Evolutionary conservation across 2,329 filamentous ascomycete genomes (phyloP).

Genomic region (Arthrobotrys conoides): DNA sequence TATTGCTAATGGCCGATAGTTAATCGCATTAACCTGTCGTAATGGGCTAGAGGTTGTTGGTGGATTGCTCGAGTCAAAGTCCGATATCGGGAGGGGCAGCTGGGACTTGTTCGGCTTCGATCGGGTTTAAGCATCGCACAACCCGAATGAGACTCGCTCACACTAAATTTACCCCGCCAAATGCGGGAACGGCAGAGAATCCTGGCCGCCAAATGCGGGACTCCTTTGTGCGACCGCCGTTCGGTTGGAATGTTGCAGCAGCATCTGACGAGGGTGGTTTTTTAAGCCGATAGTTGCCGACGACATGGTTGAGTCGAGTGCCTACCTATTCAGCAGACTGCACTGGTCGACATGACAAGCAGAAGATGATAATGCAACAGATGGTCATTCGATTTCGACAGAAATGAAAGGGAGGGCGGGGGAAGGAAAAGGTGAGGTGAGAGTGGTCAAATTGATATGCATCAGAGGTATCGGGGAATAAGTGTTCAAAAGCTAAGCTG

Average conservation of each 20-base stretch:
- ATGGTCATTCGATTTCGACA: conserved; percentile 1
- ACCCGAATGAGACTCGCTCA: background rate
- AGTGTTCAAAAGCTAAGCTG: background rate
- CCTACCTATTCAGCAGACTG: background rate
- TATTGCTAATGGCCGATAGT: background rate
- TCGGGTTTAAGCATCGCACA: conserved; percentile 33
- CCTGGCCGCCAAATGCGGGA: conserved; percentile 11
- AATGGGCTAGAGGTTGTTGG: conserved; percentile 8
- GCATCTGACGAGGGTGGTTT: background rate
- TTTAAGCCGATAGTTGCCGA: conserved; percentile 24
- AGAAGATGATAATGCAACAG: background rate
- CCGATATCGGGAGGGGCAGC: conserved; percentile 57
- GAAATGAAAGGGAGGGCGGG: background rate
- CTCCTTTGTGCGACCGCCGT: conserved; percentile 43
- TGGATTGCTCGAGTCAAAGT: conserved; percentile 13
- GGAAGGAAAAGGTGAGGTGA: too few relatives aligned
- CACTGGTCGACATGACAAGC: background rate
- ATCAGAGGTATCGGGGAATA: background rate
- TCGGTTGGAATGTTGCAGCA: conserved; percentile 6
- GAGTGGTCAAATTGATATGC: conserved; percentile 2
- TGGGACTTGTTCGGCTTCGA: conserved; percentile 10
- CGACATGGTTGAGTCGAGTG: too few relatives aligned
- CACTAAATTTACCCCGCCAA: conserved; percentile 24
- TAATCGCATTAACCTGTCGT: background rate
- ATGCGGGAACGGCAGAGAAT: conserved; percentile 34